Conservation (phyloP, 306 rosid species). For the Abrus pulchellus region DNA sequence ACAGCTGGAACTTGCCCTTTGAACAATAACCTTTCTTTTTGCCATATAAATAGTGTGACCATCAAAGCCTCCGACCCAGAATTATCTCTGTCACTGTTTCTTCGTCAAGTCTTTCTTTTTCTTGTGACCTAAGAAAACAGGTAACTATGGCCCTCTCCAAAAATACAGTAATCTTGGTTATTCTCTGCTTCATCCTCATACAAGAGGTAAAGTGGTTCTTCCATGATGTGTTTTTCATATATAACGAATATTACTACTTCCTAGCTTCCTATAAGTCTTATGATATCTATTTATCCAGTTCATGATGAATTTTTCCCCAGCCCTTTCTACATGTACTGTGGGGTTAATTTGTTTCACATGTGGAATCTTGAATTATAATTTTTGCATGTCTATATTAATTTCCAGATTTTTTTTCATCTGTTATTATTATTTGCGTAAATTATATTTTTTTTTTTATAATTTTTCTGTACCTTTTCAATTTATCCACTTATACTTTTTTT, state of each 20-base stretch:
- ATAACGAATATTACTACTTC: not conserved
- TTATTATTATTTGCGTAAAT: not conserved
- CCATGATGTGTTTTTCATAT: not conserved
- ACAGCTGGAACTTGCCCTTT: not conserved
- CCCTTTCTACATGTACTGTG: not conserved
- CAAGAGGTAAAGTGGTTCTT: constrained; percentile 50
- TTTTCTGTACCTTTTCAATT: too few relatives aligned
- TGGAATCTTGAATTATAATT: not conserved
- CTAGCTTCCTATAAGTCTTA: not conserved
- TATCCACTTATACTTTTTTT: too few relatives aligned
- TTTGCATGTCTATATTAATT: not conserved
- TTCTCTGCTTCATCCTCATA: constrained; percentile 46
- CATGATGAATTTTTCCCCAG: not conserved
- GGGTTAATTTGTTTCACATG: not conserved
- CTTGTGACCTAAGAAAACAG: constrained; percentile 20
- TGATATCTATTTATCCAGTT: not conserved
- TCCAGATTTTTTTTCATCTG: not conserved
- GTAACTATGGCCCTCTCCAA: constrained; percentile 44
- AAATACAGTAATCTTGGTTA: constrained; percentile 32
- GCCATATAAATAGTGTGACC: constrained; percentile 22
- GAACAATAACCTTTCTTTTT: not conserved
- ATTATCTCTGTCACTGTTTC: constrained; percentile 26
- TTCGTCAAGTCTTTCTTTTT: constrained; percentile 19
- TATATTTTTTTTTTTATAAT: too few relatives aligned
- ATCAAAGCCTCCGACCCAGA: constrained; percentile 25